Base-by-base conservation (phyloP, 768 basidiomycete species). In the Agaricus subrufescens region DNA sequence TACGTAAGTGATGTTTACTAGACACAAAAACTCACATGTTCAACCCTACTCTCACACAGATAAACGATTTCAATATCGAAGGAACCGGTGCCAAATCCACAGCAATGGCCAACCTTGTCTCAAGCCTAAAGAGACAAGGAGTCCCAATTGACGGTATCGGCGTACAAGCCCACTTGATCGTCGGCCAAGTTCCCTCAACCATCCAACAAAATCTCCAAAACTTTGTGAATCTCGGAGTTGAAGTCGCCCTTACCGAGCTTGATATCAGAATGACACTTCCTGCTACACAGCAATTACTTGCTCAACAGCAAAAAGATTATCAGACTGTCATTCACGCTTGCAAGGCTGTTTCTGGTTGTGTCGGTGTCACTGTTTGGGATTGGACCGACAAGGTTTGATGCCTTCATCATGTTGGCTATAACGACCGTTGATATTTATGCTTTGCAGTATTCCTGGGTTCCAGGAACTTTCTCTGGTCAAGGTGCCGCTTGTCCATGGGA, bases 191-290 rank as follows among this genome's bases (percentile, higher is more conserved):
- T 30, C 81, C 83, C 6, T 67, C 74, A 3, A 69, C 71, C 10
- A 66, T 86, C 46, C 67, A 75, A 56, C 65, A 73, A 12, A 81
- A 80, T 60, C 68, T 84, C 52, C 66, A 75, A 56, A 67, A 73
- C 50, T 80, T 85, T 64, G 75, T 79, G 4, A 75, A 78, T 15
- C 76, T 85, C 26, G 83, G 85, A 2, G 71, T 86, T 37, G 84
- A 86, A 58, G 79, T 85, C 31, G 84, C 83, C 4, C 77, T 85
- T 58, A 86, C 85, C 1, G 85, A 85, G 63, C 73, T 86, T 38
- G 84, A 86, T 61, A 80, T 81, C 61, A 72, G 84, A 46, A 81
- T 84, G 73, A 74, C 73, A 14, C 71, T 81, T 8, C 83, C 83
- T 19, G 73, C 70, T 8, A 83, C 81, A 1, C 58, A 65, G 4